Evolutionary conservation across 768 basidiomycete species (phyloP).

Genomic region (Gelatoporia subvermispora): DNA sequence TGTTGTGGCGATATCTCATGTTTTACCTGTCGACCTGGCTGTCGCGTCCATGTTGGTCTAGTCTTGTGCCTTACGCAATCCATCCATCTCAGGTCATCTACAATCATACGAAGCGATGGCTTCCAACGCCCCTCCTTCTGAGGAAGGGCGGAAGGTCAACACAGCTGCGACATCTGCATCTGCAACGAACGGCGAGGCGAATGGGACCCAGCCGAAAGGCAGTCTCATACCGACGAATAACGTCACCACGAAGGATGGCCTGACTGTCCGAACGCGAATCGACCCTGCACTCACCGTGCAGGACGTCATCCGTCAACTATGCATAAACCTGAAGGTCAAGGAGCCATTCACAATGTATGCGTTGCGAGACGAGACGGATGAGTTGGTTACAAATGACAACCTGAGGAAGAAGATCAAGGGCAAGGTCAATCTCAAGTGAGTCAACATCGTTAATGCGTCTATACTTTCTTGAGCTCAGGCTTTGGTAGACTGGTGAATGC

Average conservation of each 20-base stretch:
- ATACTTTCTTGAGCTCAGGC: neutral
- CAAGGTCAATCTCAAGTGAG: constrained; percentile 75
- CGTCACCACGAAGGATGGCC: constrained; percentile 71
- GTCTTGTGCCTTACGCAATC: neutral
- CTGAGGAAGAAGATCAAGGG: constrained; percentile 74
- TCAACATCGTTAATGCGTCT: constrained; percentile 12
- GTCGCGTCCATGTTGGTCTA: neutral
- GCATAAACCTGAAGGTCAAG: constrained; percentile 73
- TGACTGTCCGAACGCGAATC: constrained; percentile 76
- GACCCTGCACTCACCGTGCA: constrained; percentile 80
- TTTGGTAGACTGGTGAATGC: constrained; percentile 67
- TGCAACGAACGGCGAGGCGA: constrained; percentile 12
- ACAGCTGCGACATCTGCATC: constrained; percentile 1
- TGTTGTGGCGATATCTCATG: too few species aligned
- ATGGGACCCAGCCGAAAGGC: constrained; percentile 11
- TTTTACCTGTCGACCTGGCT: neutral
- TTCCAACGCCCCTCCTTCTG: constrained; percentile 6
- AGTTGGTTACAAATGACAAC: constrained; percentile 85
- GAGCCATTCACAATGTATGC: constrained; percentile 71
- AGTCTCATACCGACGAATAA: constrained; percentile 77
- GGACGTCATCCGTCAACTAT: constrained; percentile 81
- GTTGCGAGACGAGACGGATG: constrained; percentile 76
- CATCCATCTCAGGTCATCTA: neutral
- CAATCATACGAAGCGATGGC: constrained; percentile 8
- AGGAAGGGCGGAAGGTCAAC: constrained; percentile 5